Percentiles rank a stretch among this genome's conserved stretches.
phyloP scores from a whole-genome alignment of 2,329 filamentous ascomycete genomes.

The Aspergillus ibericus region DNA sequence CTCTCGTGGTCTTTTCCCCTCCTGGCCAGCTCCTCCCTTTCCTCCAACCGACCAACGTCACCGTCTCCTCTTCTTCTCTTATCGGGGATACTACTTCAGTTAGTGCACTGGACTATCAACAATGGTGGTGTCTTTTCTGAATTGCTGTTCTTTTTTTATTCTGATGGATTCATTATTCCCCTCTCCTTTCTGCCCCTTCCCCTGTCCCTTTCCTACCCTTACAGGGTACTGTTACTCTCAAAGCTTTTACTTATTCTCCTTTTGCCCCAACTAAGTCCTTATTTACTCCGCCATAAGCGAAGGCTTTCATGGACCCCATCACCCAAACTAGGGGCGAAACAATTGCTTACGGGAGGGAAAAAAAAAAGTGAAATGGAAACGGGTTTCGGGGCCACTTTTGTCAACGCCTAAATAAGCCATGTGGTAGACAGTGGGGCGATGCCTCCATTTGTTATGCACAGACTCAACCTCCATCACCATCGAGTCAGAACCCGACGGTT shows the following conservation, averaged over 20 bases:
- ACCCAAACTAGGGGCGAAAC: background rate
- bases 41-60: constrained; percentile 1
- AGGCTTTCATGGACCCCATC: background rate
- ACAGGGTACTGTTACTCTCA: too few species aligned
- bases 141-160: background rate
- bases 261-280: too few species aligned
- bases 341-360: background rate
- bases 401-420: constrained; percentile 14
- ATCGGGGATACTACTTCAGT: constrained; percentile 1
- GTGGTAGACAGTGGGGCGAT: constrained; percentile 21
- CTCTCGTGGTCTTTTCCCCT: constrained; percentile 7
- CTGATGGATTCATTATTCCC: background rate
- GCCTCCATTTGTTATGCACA: constrained; percentile 9
- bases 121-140: background rate
- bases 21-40: background rate
- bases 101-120: background rate
- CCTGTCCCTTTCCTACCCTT: background rate
- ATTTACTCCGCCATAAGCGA: too few species aligned
- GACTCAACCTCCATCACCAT: constrained; percentile 9
- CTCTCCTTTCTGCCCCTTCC: background rate
- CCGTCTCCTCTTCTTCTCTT: constrained; percentile 4
- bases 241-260: too few species aligned
- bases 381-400: background rate
- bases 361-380: background rate
- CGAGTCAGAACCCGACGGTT: constrained; percentile 10